A percentile compares a stretch with the other conserved stretches of the same genome.
phyloP scores from a whole-genome alignment of 2,329 filamentous ascomycete genomes.

The Aspergillus carbonarius region DNA sequence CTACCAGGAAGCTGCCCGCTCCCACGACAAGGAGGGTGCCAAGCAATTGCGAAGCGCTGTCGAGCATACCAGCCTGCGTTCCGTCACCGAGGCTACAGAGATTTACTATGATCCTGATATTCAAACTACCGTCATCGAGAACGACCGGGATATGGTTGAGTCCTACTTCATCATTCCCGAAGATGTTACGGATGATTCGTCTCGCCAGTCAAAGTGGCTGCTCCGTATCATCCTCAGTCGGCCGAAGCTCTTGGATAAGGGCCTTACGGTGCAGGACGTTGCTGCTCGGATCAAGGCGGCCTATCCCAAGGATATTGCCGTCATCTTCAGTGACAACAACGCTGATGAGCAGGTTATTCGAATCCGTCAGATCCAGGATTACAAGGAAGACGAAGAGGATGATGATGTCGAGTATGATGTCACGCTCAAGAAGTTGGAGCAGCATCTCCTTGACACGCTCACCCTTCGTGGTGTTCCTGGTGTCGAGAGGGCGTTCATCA shows the following conservation, averaged over 20 bases:
- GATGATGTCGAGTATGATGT: slow-evolving; percentile 79
- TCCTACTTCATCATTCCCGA: slow-evolving; percentile 95
- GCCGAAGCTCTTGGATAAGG: slow-evolving; percentile 89
- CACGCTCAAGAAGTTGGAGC: slow-evolving; percentile 87
- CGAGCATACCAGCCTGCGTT: slow-evolving; percentile 90
- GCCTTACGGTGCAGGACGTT: slow-evolving; percentile 86
- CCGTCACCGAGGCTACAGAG: slow-evolving; percentile 87
- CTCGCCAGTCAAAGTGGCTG: slow-evolving; percentile 85
- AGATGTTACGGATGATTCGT: slow-evolving; percentile 64
- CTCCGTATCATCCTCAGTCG: slow-evolving; percentile 90
- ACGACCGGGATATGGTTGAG: slow-evolving; percentile 90
- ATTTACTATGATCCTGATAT: slow-evolving; percentile 97
- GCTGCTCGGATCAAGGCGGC: slow-evolving; percentile 85
- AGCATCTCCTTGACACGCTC: slow-evolving; percentile 85
- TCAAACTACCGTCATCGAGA: slow-evolving; percentile 77
- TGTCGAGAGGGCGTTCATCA: slow-evolving; percentile 90
- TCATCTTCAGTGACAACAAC: slow-evolving; percentile 98
- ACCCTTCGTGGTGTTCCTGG: slow-evolving; percentile 87
- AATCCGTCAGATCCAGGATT: slow-evolving; percentile 72
- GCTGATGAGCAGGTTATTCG: slow-evolving; percentile 93
- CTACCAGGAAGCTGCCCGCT: slow-evolving; percentile 65
- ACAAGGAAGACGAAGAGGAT: slow-evolving; percentile 72
- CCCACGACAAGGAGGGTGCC: slow-evolving; percentile 71
- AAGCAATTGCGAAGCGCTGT: slow-evolving; percentile 85
- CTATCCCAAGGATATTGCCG: slow-evolving; percentile 78